These are phyloP conservation scores for Tuber brumale DNA, from an alignment of 495 filamentous ascomycete genomes.

Conservation along the genomic window DNA sequence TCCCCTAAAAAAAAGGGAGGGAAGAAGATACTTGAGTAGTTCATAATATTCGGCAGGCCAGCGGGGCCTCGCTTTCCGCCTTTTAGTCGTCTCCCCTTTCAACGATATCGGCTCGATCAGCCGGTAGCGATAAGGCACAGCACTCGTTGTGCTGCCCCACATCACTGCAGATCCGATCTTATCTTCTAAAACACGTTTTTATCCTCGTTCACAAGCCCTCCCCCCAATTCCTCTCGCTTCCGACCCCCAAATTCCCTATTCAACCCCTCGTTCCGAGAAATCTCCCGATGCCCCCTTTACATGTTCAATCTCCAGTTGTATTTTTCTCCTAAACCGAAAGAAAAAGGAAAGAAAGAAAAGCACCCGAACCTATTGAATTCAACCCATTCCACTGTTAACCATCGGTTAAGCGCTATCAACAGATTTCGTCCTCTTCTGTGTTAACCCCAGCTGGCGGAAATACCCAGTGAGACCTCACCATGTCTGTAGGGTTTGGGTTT, in stretches of 20 bases:
- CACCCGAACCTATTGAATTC: background rate
- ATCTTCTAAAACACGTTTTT: background rate
- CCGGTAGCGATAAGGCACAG: background rate
- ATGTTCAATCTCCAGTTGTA: background rate
- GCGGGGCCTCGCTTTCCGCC: background rate
- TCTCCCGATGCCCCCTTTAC: background rate
- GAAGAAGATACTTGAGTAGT: background rate
- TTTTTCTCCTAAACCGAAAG: background rate
- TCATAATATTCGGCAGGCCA: background rate
- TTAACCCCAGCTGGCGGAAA: background rate
- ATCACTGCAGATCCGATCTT: background rate
- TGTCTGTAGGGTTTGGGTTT: constrained; percentile 20
- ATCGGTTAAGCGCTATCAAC: background rate
- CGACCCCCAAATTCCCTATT: background rate
- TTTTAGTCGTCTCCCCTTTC: background rate
- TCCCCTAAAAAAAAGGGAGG: background rate
- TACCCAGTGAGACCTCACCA: background rate
- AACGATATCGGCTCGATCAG: background rate
- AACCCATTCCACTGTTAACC: background rate
- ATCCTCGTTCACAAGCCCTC: background rate
- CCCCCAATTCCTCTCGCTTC: background rate
- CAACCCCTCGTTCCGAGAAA: background rate
- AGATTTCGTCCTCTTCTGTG: background rate
- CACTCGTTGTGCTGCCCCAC: background rate
- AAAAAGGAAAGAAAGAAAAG: background rate